These are phyloP conservation scores for Curvularia verruculosa DNA, from an alignment of 2,329 filamentous ascomycete species.

Conservation along the genomic window DNA sequence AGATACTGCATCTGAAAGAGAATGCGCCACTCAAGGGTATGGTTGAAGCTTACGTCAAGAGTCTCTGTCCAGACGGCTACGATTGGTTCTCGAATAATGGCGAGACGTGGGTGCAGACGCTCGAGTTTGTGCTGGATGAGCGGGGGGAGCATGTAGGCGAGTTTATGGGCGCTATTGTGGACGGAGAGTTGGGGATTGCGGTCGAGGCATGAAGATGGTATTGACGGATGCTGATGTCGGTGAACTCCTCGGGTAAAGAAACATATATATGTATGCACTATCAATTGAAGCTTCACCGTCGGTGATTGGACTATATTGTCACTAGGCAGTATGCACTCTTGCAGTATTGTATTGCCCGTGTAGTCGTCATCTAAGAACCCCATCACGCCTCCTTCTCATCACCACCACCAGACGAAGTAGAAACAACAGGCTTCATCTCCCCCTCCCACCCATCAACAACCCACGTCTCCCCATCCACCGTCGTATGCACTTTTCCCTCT, in stretches of 20 bases:
- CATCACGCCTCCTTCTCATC: no score
- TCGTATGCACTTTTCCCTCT: constrained; percentile 21
- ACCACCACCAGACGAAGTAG: no score
- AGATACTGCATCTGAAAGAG: constrained; percentile 64
- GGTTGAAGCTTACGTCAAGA: constrained; percentile 61
- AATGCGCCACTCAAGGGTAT: constrained; percentile 62
- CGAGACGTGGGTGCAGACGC: constrained; percentile 65
- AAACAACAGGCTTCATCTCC: background rate
- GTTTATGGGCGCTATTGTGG: constrained; percentile 69
- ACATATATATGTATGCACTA: background rate
- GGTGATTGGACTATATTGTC: background rate
- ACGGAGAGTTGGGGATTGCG: constrained; percentile 73
- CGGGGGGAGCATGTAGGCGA: constrained; percentile 59
- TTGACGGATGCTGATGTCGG: background rate
- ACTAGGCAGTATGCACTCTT: background rate
- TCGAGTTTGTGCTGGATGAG: constrained; percentile 63
- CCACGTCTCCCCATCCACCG: constrained; percentile 24
- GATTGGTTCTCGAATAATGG: constrained; percentile 70
- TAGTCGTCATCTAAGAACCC: background rate
- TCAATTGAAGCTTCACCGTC: background rate
- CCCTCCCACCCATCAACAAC: constrained; percentile 15
- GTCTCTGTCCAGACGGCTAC: constrained; percentile 49
- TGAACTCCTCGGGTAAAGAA: background rate
- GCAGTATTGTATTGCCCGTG: no score
- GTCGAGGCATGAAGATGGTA: constrained; percentile 16